Evolutionary conservation across 2,329 filamentous ascomycete species (phyloP).

Genomic region (Ceratocystis alfenasii): DNA sequence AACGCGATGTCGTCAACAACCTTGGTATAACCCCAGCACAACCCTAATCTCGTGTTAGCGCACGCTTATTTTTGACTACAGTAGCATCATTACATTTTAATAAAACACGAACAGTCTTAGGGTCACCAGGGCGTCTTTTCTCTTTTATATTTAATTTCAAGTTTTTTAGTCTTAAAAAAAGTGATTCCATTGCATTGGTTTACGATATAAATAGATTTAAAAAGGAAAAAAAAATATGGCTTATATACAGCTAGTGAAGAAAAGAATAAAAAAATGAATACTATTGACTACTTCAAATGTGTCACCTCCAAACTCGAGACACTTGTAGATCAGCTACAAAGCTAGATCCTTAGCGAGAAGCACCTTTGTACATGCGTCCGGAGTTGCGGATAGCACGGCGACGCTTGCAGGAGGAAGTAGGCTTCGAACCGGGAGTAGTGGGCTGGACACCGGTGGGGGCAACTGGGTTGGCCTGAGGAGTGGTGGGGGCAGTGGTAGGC

Average conservation of each 20-base stretch:
- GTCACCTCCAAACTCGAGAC: background rate
- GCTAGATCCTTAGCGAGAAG: background rate
- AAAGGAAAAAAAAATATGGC: background rate
- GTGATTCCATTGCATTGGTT: background rate
- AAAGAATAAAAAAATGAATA: background rate
- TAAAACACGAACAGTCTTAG: no score
- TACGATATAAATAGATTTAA: background rate
- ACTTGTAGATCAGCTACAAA: background rate
- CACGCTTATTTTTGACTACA: no score
- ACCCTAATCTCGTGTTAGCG: no score
- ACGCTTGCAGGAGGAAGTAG: conserved; percentile 14
- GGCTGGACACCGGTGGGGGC: no score
- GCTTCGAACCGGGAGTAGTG: background rate
- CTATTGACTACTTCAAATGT: conserved; percentile 7
- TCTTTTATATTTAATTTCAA: no score
- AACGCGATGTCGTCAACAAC: no score
- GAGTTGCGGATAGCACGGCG: conserved; percentile 19
- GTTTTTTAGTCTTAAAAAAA: no score
- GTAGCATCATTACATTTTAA: no score
- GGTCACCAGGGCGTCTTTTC: no score
- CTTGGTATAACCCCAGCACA: no score
- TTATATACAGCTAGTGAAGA: background rate
- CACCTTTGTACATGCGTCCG: conserved; percentile 16
- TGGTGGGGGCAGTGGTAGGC: background rate
- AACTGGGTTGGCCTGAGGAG: background rate